Evolutionary conservation across 176 grass and related monocot species (phyloP), one percentile per base, ranked within the genome.

Genomic region (Elymus sibiricus): DNA sequence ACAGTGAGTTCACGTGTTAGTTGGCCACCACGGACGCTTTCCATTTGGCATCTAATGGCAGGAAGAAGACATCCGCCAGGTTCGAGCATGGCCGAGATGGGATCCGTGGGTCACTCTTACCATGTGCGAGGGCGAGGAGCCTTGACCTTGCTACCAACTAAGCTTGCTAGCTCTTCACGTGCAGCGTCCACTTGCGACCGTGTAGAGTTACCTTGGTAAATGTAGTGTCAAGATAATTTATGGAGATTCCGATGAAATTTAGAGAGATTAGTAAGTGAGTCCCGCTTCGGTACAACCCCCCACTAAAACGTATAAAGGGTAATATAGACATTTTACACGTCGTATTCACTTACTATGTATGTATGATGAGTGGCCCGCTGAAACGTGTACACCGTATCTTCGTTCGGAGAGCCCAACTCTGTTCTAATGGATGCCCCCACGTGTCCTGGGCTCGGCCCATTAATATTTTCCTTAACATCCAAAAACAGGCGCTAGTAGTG

Each of bases 1-100:
- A 9, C 4, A 35, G 40, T 25, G 46, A 17, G 40, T 76, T 76
- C 71, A 76, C 27, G 24, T 76, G 82, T 25, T 51, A 25, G 35
- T 35, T 64, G 35, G 70, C 70, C 46, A 15, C 21, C 2, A 8
- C 22, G 0, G 56, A 9, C 28, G 44, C 7, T 37, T 84, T 84
- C 26, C 58, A 59, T 62, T 77, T 61, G 83, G 78, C 28, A 86
- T 86, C 79, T 84, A 82, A 86, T 78, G 88, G 63, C 77, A 39
- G 64, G 72, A 82, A 90, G 51, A 82, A 37, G 72, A 86, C 83
- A 86, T 7, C 38, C 51, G 11, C 56, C 51, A 78, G 25, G 78
- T 22, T 83, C 25, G 61, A 83, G 16, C 65, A 56, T 42, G 58
- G 56, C 29, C 69, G 64, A 85, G 77, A 69, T 81, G 77, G 77